Conservation (phyloP, 169 alveolate genomes). For the Plasmodium coatneyi region DNA sequence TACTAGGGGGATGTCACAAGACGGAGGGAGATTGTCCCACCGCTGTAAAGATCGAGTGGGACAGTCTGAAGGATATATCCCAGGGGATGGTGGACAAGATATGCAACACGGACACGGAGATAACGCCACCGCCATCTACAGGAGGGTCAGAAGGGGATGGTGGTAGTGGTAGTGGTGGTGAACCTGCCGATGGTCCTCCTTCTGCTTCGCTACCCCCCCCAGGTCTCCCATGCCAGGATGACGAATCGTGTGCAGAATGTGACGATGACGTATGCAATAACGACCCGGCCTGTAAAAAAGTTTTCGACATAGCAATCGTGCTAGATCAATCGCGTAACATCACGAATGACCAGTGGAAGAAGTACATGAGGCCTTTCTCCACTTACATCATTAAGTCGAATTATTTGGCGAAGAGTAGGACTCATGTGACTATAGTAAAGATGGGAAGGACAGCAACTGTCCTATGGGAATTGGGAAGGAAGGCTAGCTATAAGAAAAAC, state of each 20-base stretch:
- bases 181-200: not conserved
- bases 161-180: conserved; percentile 35
- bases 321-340: conserved; percentile 63
- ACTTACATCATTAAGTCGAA: conserved; percentile 28
- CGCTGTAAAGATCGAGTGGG: conserved; percentile 52
- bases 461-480: conserved; percentile 25
- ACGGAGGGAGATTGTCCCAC: conserved; percentile 55
- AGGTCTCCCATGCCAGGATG: conserved; percentile 24
- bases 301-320: conserved; percentile 52
- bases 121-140: not conserved
- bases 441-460: conserved; percentile 24
- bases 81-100: conserved; percentile 38
- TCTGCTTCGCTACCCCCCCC: not conserved
- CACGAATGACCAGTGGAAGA: conserved; percentile 46
- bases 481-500: conserved; percentile 39
- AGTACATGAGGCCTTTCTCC: conserved; percentile 38
- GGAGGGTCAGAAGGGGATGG: not conserved
- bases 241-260: conserved; percentile 38
- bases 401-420: conserved; percentile 46
- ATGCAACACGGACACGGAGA: conserved; percentile 38
- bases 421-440: conserved; percentile 53
- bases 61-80: conserved; percentile 40
- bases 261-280: conserved; percentile 64
- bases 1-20: conserved; percentile 62
- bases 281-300: conserved; percentile 42